Base-by-base conservation (phyloP, 2,329 filamentous ascomycete species). In the Talaromyces amestolkiae region DNA sequence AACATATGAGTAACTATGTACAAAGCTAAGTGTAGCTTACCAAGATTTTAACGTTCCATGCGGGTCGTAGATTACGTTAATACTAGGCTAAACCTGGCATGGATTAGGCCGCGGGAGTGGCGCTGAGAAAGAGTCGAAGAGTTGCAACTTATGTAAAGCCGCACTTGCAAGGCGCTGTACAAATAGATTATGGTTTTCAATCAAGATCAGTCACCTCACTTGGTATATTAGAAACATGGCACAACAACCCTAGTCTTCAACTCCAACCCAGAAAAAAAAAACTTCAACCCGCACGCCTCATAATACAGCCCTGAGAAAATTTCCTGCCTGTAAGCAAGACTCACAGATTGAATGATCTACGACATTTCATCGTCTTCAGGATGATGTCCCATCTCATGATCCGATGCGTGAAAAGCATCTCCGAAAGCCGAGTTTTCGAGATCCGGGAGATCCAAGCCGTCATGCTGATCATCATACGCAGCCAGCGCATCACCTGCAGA, bases 401-500 rank as follows among this genome's bases (percentile, higher is more conserved):
- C 82, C 56, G 83, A 82, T 17, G 81, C 82, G 68, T 93, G 90
- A 77, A 94, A 92, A 0, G 91, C 91, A 71, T 95, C 91, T 2
- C 91, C 91, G 79, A 95, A 95, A 1, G 91, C 91, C 41, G 89
- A 92, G 72, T 93, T 90, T 56, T 92, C 90, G 81, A 92, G 85
- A 68, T 89, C 89, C 9, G 84, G 86, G 49, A 84, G 74, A 69
- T 83, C 83, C 3, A 83, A 76, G 3, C 78, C 78, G 64, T 83
- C 82, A 60, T 85, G 82, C 15, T 86, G 84, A 17, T 85, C 85
- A 49, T 86, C 87, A 72, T 89, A 92, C 45, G 86, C 85, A 2
- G 87, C 87, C 41, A 92, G 79, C 3, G 89, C 90, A 72, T 92
- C 89, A 15, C 88, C 89, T 0, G 89, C 90, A 27, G 88, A 88